Conservation (phyloP, 2,329 filamentous ascomycete genomes). For the Penicillium hesseltinei region DNA sequence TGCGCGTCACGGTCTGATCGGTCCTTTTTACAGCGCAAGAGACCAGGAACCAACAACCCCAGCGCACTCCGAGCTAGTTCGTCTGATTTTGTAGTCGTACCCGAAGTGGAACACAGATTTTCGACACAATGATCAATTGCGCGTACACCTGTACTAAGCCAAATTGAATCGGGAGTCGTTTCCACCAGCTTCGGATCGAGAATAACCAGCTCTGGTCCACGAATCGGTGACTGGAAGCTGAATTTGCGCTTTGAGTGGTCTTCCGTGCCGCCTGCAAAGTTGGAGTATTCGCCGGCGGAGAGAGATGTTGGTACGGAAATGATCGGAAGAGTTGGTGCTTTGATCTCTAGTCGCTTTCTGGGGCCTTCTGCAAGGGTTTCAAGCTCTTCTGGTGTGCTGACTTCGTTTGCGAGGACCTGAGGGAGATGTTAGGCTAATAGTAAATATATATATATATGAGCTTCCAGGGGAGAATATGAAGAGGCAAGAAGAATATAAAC, state of each 20-base stretch:
- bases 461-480: background rate
- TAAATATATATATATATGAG: background rate
- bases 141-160: conserved; percentile 59
- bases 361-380: conserved; percentile 34
- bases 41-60: conserved; percentile 41
- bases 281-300: conserved; percentile 44
- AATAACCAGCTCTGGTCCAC: conserved; percentile 54
- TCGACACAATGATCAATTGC: conserved; percentile 60
- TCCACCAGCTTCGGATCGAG: conserved; percentile 54
- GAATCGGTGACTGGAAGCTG: conserved; percentile 37
- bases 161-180: conserved; percentile 54
- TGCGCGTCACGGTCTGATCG: conserved; percentile 43
- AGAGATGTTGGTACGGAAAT: conserved; percentile 45
- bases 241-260: conserved; percentile 38
- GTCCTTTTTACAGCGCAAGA: conserved; percentile 44
- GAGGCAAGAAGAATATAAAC: background rate
- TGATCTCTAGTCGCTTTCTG: conserved; percentile 25
- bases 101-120: conserved; percentile 47
- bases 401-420: conserved; percentile 51
- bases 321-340: conserved; percentile 32
- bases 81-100: conserved; percentile 36
- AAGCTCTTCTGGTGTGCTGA: conserved; percentile 40
- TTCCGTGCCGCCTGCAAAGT: conserved; percentile 41
- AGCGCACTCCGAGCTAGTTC: conserved; percentile 42
- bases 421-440: conserved; percentile 1